Evolutionary conservation across 75 land plant genomes (phyloP).

Genomic region (Picea sitchensis): DNA sequence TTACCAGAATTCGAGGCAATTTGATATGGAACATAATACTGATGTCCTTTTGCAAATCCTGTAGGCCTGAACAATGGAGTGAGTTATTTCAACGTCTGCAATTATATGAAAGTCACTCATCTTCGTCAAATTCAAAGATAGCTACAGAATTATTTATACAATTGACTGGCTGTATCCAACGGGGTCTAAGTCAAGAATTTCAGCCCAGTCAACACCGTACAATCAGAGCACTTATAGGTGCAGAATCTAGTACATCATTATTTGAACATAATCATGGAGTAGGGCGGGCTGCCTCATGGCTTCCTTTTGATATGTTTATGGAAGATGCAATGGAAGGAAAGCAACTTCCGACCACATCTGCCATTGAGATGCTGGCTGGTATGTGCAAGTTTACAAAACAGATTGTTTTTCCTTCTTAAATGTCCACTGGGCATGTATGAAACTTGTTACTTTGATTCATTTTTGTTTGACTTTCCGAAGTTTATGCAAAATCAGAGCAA

Average conservation of each 20-base stretch:
- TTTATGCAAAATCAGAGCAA: not conserved
- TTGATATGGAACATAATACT: not conserved
- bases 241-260: conserved; percentile 24
- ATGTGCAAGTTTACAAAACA: not conserved
- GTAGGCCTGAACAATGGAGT: conserved; percentile 73
- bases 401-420: conserved; percentile 4
- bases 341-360: conserved; percentile 54
- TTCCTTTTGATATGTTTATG: conserved; percentile 77
- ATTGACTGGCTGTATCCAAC: conserved; percentile 35
- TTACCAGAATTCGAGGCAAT: not conserved
- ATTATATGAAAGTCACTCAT: conserved; percentile 37
- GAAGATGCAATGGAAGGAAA: conserved; percentile 81
- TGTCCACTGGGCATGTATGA: not conserved
- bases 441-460: not conserved
- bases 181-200: conserved; percentile 40
- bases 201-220: conserved; percentile 35
- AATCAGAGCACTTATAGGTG: conserved; percentile 37
- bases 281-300: conserved; percentile 63
- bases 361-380: conserved; percentile 69
- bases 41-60: not conserved
- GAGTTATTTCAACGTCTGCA: conserved; percentile 53
- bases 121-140: conserved; percentile 14
- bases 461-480: not conserved
- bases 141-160: conserved; percentile 27
- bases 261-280: conserved; percentile 36